Conservation (phyloP, 352 stramenopile genomes). For the Phytophthora rubi region DNA sequence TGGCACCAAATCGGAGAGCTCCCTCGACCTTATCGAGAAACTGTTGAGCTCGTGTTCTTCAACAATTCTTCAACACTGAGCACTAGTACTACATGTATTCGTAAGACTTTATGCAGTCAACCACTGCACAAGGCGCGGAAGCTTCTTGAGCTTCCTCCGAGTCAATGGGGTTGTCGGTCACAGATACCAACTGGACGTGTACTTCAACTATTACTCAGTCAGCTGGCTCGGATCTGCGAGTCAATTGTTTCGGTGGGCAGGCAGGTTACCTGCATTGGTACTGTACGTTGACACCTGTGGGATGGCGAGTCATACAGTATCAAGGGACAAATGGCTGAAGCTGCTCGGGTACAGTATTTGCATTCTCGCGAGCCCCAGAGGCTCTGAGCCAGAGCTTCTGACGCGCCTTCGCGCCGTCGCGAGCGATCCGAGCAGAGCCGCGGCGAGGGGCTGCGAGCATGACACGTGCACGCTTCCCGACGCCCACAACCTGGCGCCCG, state of each 20-base stretch:
- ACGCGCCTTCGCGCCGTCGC: conserved; percentile 1
- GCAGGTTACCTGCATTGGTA: too few relatives aligned
- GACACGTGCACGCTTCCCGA: background rate
- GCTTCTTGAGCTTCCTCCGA: conserved; percentile 37
- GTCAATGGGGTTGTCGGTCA: conserved; percentile 51
- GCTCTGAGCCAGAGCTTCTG: background rate
- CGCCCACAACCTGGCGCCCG: background rate
- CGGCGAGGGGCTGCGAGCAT: background rate
- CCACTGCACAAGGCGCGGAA: conserved; percentile 54
- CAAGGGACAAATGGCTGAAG: too few relatives aligned
- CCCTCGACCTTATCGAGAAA: conserved; percentile 5
- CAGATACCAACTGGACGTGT: conserved; percentile 47
- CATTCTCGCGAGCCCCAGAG: too few relatives aligned
- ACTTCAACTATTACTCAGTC: background rate
- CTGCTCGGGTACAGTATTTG: too few relatives aligned
- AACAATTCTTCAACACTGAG: conserved; percentile 1
- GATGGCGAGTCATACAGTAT: too few relatives aligned
- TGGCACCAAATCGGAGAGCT: background rate
- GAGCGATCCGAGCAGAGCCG: background rate
- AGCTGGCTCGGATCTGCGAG: too few relatives aligned
- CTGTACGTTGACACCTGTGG: too few relatives aligned
- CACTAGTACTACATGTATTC: conserved; percentile 7
- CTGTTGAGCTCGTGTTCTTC: background rate
- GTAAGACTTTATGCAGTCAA: conserved; percentile 3
- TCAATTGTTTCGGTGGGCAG: too few relatives aligned